Conservation (phyloP, 345 rosid genomes). For the Euphorbia lathyris region DNA sequence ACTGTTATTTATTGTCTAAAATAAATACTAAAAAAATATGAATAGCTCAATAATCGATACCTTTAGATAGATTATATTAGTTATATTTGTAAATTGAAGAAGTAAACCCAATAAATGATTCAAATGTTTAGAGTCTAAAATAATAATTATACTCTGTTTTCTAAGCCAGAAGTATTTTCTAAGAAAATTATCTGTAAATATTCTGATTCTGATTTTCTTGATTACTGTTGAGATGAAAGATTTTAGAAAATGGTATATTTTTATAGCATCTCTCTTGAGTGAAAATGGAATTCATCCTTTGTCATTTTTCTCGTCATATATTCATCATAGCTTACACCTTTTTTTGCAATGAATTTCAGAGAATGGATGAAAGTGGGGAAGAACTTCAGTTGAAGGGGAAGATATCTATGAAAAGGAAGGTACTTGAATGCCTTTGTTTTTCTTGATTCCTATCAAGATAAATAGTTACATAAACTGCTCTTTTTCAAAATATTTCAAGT, state of each 20-base stretch:
- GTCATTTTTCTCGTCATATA: not conserved
- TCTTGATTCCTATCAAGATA: not conserved
- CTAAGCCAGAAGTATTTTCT: not conserved
- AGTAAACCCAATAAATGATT: not conserved
- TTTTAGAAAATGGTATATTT: too few relatives aligned
- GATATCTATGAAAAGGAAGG: slow-evolving; percentile 49
- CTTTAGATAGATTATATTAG: not conserved
- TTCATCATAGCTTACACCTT: not conserved
- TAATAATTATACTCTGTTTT: not conserved
- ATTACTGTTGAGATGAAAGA: not conserved
- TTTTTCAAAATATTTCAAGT: not conserved
- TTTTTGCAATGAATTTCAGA: slow-evolving; percentile 23
- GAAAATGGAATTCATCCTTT: not conserved
- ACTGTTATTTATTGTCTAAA: not conserved
- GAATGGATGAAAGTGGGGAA: slow-evolving; percentile 26
- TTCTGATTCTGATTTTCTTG: not conserved
- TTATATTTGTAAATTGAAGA: not conserved
- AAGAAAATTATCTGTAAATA: not conserved
- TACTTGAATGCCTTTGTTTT: not conserved
- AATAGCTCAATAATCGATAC: not conserved
- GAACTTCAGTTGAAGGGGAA: slow-evolving; percentile 32
- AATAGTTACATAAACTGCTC: not conserved
- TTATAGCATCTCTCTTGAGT: not conserved
- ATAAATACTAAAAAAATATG: not conserved
- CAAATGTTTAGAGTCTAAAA: not conserved